A percentile compares a stretch with the other conserved stretches of the same genome.
Evolutionary conservation across 208 protist genomes (phyloP).

Genomic region (Leishmania braziliensis): DNA sequence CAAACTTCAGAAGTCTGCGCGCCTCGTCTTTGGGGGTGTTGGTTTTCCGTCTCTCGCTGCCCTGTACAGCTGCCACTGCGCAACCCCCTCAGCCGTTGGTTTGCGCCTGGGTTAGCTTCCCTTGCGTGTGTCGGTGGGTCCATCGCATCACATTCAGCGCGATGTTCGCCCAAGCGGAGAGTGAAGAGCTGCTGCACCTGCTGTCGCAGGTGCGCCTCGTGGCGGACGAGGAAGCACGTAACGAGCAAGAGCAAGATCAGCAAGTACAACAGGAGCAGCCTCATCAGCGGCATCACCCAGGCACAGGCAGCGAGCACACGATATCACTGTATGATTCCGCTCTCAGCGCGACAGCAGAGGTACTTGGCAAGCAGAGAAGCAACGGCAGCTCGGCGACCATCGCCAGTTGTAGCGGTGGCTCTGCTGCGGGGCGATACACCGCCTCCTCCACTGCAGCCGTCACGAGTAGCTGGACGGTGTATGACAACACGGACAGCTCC

Average conservation of each 20-base stretch:
- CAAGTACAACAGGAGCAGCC: conserved; percentile 4
- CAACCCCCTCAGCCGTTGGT: no score
- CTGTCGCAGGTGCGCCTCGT: conserved; percentile 33
- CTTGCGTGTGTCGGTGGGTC: neutral
- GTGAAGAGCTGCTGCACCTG: conserved; percentile 35
- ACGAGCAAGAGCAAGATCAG: conserved; percentile 6
- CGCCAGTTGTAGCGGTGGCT: neutral
- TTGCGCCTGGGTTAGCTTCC: no score
- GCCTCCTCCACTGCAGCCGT: conserved; percentile 26
- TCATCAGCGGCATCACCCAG: neutral
- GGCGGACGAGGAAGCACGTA: conserved; percentile 20
- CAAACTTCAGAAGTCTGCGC: no score
- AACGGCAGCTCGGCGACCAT: conserved; percentile 3
- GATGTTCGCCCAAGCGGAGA: conserved; percentile 37
- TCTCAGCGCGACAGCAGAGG: neutral
- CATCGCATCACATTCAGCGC: neutral
- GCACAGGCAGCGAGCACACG: neutral
- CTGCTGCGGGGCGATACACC: conserved; percentile 19
- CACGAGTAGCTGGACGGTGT: conserved; percentile 24
- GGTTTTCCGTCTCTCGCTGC: no score
- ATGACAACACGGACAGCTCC: conserved; percentile 12
- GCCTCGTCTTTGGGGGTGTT: no score
- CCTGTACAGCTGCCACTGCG: no score
- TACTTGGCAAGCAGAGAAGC: neutral
- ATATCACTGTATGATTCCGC: neutral